These are phyloP conservation scores for Tilletia indica DNA, from an alignment of 1,284 basidiomycete genomes.

Conservation along the genomic window DNA sequence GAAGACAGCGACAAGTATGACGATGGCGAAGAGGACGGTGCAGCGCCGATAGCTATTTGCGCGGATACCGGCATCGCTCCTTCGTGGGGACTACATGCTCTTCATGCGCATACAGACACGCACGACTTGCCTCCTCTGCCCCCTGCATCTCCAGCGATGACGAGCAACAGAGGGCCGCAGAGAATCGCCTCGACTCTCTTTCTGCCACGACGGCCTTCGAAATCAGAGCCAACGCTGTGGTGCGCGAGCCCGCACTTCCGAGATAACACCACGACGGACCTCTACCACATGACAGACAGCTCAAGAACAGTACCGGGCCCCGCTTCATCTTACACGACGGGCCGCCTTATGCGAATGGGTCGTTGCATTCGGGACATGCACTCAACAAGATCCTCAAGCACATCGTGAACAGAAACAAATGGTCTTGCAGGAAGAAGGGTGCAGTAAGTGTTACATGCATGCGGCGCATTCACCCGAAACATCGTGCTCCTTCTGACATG, in stretches of 20 bases:
- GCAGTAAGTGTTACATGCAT: slow-evolving; percentile 56
- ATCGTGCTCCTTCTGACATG: no score
- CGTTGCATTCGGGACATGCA: slow-evolving; percentile 94
- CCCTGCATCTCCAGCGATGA: neutral
- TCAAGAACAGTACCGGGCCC: slow-evolving; percentile 66
- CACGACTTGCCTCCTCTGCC: no score
- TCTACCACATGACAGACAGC: slow-evolving; percentile 93
- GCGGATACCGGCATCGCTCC: neutral
- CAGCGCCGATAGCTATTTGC: neutral
- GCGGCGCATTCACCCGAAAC: neutral
- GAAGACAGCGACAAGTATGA: neutral
- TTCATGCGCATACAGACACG: no score
- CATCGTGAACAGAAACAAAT: slow-evolving; percentile 86
- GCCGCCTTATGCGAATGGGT: slow-evolving; percentile 95
- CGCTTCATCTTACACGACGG: slow-evolving; percentile 90
- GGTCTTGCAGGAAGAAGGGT: slow-evolving; percentile 75
- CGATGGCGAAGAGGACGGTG: no score
- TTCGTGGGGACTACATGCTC: neutral
- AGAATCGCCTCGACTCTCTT: slow-evolving; percentile 63
- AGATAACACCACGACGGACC: slow-evolving; percentile 68
- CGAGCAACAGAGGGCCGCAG: slow-evolving; percentile 3
- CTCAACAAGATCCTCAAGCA: slow-evolving; percentile 97
- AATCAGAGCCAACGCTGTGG: slow-evolving; percentile 69
- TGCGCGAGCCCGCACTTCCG: slow-evolving; percentile 67
- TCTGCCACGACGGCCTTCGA: slow-evolving; percentile 79